phyloP scores from a whole-genome alignment of 768 basidiomycete genomes.

The Vararia minispora region DNA sequence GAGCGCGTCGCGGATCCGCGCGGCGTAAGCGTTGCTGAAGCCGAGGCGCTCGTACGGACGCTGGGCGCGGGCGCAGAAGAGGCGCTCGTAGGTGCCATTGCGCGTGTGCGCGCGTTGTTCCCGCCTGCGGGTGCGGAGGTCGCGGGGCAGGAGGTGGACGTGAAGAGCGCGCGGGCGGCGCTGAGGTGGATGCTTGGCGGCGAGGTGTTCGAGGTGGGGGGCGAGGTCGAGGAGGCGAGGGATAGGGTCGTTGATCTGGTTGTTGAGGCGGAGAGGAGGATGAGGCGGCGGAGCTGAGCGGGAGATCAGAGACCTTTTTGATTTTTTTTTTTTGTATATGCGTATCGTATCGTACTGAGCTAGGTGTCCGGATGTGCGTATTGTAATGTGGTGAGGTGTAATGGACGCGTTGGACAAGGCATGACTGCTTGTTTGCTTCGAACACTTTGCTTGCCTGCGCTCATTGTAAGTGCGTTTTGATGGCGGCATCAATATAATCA shows the following conservation, averaged over 20 bases:
- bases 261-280: constrained; percentile 20
- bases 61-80: constrained; percentile 12
- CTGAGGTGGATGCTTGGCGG: constrained; percentile 47
- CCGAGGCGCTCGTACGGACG: constrained; percentile 18
- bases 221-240: constrained; percentile 32
- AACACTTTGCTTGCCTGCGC: no score
- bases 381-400: no score
- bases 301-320: no score
- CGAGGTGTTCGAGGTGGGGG: constrained; percentile 30
- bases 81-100: constrained; percentile 43
- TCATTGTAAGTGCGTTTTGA: no score
- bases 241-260: constrained; percentile 71
- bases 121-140: constrained; percentile 21
- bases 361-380: no score
- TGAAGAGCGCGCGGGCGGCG: no score
- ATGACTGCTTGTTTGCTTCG: no score
- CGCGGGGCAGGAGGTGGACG: constrained; percentile 26
- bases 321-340: no score
- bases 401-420: no score
- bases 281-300: constrained; percentile 4
- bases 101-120: constrained; percentile 55
- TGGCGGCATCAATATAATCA: no score
- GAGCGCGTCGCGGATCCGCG: constrained; percentile 35
- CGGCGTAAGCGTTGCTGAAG: constrained; percentile 18
- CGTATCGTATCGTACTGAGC: no score